A percentile compares a stretch with the other conserved stretches of the same genome.
phyloP scores from a whole-genome alignment of 2,329 filamentous ascomycete species.

The Nemania sp. region DNA sequence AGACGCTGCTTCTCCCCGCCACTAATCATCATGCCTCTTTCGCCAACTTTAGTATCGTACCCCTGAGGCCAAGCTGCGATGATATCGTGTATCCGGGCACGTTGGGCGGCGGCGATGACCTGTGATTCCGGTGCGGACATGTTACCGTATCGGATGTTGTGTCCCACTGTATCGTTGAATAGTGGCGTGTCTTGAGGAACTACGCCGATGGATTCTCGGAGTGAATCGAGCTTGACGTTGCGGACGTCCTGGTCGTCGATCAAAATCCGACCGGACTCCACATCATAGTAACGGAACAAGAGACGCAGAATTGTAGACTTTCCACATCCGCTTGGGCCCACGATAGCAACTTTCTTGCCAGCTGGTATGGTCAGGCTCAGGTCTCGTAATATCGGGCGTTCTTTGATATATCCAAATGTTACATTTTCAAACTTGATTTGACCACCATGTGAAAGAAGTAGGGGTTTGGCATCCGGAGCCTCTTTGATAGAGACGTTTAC shows the following conservation, averaged over 20 bases:
- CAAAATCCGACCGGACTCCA: conserved; percentile 83
- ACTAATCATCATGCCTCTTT: conserved; percentile 96
- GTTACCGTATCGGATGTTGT: conserved; percentile 94
- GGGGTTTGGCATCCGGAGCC: conserved; percentile 75
- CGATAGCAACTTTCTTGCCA: conserved; percentile 94
- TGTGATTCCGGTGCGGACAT: conserved; percentile 79
- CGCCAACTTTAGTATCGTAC: conserved; percentile 90
- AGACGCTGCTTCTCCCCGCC: conserved; percentile 94
- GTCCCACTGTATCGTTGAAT: conserved; percentile 95
- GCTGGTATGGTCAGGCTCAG: conserved; percentile 90
- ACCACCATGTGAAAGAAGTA: conserved; percentile 80
- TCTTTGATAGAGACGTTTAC: conserved; percentile 92
- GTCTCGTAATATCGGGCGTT: conserved; percentile 87
- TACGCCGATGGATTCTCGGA: conserved; percentile 89
- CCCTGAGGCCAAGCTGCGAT: conserved; percentile 85
- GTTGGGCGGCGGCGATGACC: conserved; percentile 80
- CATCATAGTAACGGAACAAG: conserved; percentile 94
- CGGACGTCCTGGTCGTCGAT: conserved; percentile 95
- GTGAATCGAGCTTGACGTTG: conserved; percentile 81
- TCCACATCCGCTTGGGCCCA: conserved; percentile 94
- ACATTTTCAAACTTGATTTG: conserved; percentile 97
- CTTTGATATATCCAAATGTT: conserved; percentile 88
- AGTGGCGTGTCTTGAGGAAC: conserved; percentile 97
- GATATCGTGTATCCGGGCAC: conserved; percentile 87
- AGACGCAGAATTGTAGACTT: conserved; percentile 94